Evolutionary conservation across 2,329 filamentous ascomycete genomes (phyloP), one percentile per base, ranked within the genome.

Genomic region (Fusarium heterosporum): DNA sequence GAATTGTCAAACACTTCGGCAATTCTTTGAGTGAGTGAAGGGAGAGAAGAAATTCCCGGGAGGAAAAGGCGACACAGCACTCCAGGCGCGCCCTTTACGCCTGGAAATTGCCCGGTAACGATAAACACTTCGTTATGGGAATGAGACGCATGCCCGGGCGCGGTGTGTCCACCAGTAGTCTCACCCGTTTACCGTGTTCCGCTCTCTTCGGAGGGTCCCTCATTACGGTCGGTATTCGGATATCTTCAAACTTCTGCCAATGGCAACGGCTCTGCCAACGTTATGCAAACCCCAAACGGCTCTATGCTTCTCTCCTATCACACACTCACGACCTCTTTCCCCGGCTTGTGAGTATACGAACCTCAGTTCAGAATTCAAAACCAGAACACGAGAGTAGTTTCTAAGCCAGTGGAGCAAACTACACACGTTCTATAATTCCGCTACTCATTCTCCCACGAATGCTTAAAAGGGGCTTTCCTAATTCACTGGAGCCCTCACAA

Each of bases 21-120:
- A n/a, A n/a, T n/a, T n/a, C n/a, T n/a, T n/a, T n/a, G n/a, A n/a
- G n/a, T n/a, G n/a, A 29, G 28, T 7, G 7, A 29, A 29, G 28
- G 10, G 28, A 6, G 28, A 29, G 28, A n/a, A 8, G 22, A n/a
- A 34, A 11, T 11, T 48, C n/a, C n/a, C n/a, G 32, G 38, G 28
- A 29, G 47, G 26, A 22, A 26, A 28, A 50, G 19, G 47, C 32
- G 39, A 50, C 25, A 29, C 47, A 50, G 34, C 47, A 50, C 25
- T 10, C 26, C 17, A 40, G 47, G 47, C 34, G 26, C 47, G 34
- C 47, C 34, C 25, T 17, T 29, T 6, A 40, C 13, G 47, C 47
- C 47, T 50, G 26, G 32, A n/a, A 26, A 19, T 16, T 40, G 34
- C 34, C 47, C 47, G 29, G 14, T 39, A 32, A 26, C 8, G 34